Evolutionary conservation across 805 yeast genomes (phyloP).

Genomic region (Candida khao-thaluensis): DNA sequence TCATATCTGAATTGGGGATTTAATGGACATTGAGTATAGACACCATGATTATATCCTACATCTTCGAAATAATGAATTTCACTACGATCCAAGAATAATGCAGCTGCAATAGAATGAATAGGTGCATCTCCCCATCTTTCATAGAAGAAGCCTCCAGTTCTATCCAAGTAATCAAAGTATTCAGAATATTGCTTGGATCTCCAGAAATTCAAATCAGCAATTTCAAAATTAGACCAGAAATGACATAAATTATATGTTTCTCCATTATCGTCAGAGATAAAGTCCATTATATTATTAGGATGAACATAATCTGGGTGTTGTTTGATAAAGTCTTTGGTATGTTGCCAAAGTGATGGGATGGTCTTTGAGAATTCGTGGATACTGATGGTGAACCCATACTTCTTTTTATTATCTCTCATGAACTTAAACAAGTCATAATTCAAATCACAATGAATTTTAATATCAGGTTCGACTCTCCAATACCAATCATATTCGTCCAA

Average conservation of each 20-base stretch:
- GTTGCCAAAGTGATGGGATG: conserved; percentile 61
- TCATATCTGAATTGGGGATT: conserved; percentile 25
- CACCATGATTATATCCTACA: conserved; percentile 72
- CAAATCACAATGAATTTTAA: conserved; percentile 58
- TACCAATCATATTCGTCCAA: conserved; percentile 60
- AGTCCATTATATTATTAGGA: conserved; percentile 13
- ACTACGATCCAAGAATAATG: conserved; percentile 56
- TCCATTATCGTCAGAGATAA: conserved; percentile 13
- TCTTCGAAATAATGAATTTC: conserved; percentile 73
- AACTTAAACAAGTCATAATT: conserved; percentile 61
- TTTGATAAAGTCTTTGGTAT: conserved; percentile 48
- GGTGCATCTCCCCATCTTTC: conserved; percentile 96
- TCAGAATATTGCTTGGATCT: conserved; percentile 55
- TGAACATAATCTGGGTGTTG: conserved; percentile 19
- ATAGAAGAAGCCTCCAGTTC: conserved; percentile 74
- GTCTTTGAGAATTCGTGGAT: conserved; percentile 62
- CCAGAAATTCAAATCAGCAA: conserved; percentile 72
- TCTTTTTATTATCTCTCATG: conserved; percentile 55
- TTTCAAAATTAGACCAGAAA: conserved; percentile 78
- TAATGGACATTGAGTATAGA: conserved; percentile 61
- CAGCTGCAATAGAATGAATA: conserved; percentile 73
- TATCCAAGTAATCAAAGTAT: conserved; percentile 62
- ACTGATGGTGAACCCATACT: conserved; percentile 67
- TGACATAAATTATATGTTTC: conserved; percentile 65
- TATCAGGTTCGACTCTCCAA: conserved; percentile 78